A percentile compares a stretch with the other conserved stretches of the same genome.
Evolutionary conservation across 2,329 filamentous ascomycete species (phyloP).

Genomic region (Seiridium cupressi): DNA sequence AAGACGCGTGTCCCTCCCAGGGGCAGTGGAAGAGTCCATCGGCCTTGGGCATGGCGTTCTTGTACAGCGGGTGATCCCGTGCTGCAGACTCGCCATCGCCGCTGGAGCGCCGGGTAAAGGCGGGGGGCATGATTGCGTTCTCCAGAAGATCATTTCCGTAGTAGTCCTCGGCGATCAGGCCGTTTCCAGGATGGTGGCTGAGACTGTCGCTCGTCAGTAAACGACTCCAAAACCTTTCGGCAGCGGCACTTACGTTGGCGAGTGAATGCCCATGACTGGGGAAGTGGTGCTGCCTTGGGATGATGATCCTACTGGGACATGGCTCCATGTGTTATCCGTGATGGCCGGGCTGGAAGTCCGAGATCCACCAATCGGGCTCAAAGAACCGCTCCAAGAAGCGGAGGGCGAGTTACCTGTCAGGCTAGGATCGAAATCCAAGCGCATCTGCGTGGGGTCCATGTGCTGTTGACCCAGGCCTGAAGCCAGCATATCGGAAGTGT

Average conservation of each 20-base stretch:
- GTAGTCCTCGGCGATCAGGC: constrained; percentile 33
- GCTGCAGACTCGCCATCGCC: constrained; percentile 55
- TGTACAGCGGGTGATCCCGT: constrained; percentile 69
- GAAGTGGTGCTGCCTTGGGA: constrained; percentile 48
- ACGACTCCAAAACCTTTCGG: constrained; percentile 13
- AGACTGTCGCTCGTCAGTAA: constrained; percentile 31
- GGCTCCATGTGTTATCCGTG: constrained; percentile 48
- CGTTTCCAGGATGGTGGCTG: constrained; percentile 34
- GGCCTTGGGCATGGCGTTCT: constrained; percentile 57
- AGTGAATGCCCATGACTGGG: constrained; percentile 47
- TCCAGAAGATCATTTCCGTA: constrained; percentile 33
- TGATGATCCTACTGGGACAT: constrained; percentile 35
- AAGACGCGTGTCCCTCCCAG: constrained; percentile 68
- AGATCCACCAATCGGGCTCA: constrained; percentile 48
- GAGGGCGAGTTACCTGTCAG: constrained; percentile 49
- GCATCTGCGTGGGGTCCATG: constrained; percentile 56
- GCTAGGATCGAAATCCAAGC: constrained; percentile 50
- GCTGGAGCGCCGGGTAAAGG: constrained; percentile 47
- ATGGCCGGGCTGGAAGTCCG: constrained; percentile 48
- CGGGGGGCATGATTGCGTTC: constrained; percentile 37
- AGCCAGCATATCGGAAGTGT: constrained; percentile 37
- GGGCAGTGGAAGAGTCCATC: constrained; percentile 95
- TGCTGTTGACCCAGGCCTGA: constrained; percentile 49
- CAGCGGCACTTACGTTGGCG: constrained; percentile 48
- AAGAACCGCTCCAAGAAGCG: constrained; percentile 48